A percentile compares a stretch with the other conserved stretches of the same genome.
Conservation (phyloP, 2,329 filamentous ascomycete species). For the Orbilia javanica region DNA sequence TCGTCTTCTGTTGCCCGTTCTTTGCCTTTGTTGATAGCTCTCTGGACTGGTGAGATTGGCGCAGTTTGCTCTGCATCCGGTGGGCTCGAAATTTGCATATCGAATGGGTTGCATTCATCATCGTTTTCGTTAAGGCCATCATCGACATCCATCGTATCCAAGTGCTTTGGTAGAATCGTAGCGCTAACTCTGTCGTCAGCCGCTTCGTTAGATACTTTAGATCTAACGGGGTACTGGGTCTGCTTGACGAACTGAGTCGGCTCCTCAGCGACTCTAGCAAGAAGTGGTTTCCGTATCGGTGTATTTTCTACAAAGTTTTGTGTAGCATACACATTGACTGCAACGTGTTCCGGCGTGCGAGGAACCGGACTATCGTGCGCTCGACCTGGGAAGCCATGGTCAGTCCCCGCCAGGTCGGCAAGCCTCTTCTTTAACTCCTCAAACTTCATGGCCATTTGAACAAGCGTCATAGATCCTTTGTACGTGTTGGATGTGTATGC, state of each 20-base stretch:
- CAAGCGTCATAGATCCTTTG: conserved; percentile 37
- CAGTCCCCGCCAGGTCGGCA: conserved; percentile 7
- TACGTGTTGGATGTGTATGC: conserved; percentile 44
- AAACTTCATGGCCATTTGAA: conserved; percentile 52
- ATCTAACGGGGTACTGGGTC: conserved; percentile 41
- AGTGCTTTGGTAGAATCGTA: conserved; percentile 22
- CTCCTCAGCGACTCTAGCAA: conserved; percentile 31
- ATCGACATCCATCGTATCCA: not conserved
- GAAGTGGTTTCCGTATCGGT: conserved; percentile 31
- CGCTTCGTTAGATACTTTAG: conserved; percentile 26
- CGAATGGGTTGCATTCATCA: conserved; percentile 19
- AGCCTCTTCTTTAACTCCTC: conserved; percentile 47
- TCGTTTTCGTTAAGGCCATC: conserved; percentile 6
- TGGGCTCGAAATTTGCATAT: conserved; percentile 46
- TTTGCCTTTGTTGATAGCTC: conserved; percentile 46
- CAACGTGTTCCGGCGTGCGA: conserved; percentile 36
- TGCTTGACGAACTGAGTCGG: conserved; percentile 50
- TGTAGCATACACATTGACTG: conserved; percentile 50
- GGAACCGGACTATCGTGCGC: conserved; percentile 21
- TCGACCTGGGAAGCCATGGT: not conserved
- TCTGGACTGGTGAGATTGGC: conserved; percentile 17
- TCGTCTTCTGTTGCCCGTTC: conserved; percentile 13
- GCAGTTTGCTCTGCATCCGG: conserved; percentile 34
- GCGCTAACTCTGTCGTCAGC: conserved; percentile 28
- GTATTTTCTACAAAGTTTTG: conserved; percentile 45